phyloP scores from a whole-genome alignment of 495 filamentous ascomycete species.

The Penicillium cosmopolitanum region DNA sequence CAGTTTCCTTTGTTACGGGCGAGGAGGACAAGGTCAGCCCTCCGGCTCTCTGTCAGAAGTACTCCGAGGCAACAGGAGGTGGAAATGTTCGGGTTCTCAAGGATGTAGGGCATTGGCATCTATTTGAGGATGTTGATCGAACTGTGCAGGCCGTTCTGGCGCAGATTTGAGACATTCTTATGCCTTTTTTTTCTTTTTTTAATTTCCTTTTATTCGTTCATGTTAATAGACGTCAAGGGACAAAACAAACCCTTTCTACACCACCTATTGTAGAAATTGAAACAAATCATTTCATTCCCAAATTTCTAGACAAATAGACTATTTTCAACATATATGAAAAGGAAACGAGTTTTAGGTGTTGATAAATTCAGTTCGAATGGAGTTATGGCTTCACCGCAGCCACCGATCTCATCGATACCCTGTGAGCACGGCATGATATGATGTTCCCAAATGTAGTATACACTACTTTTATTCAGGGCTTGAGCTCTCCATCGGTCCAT shows the following conservation, averaged over 20 bases:
- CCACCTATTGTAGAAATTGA: neutral
- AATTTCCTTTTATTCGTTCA: neutral
- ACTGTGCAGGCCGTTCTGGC: slow-evolving; percentile 16
- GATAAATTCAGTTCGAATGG: too few relatives aligned
- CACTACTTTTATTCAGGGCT: too few relatives aligned
- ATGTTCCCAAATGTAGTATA: too few relatives aligned
- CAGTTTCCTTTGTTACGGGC: slow-evolving; percentile 43
- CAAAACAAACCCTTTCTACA: neutral
- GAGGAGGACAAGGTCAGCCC: slow-evolving; percentile 44
- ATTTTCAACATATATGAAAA: too few relatives aligned
- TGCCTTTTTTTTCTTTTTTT: neutral
- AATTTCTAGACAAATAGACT: too few relatives aligned
- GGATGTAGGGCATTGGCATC: slow-evolving; percentile 25
- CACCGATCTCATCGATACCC: too few relatives aligned
- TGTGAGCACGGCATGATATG: too few relatives aligned
- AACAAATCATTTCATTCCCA: neutral
- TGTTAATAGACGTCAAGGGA: neutral
- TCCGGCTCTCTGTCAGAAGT: slow-evolving; percentile 16
- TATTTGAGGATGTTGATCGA: slow-evolving; percentile 22
- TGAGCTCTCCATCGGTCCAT: too few relatives aligned
- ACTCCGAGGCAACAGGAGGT: slow-evolving; percentile 13
- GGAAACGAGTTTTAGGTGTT: too few relatives aligned
- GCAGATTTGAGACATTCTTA: slow-evolving; percentile 1
- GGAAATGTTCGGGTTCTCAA: slow-evolving; percentile 13
- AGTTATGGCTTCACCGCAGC: too few relatives aligned